Evolutionary conservation across 805 yeast genomes (phyloP), one percentile per base, ranked within the genome.

Genomic region (Suhomyces kilbournensis): DNA sequence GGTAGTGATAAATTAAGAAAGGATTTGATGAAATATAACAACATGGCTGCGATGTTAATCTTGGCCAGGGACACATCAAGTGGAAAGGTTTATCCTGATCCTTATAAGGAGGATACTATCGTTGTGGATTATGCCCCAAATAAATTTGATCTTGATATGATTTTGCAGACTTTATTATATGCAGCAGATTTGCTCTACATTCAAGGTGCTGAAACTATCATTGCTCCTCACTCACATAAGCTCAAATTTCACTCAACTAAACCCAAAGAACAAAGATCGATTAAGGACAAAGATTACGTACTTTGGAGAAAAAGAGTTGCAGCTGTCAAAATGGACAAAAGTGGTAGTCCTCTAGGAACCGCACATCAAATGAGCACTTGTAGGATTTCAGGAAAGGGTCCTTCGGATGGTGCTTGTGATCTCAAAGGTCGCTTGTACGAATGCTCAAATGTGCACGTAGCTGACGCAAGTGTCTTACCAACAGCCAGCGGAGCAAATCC

Each of bases 121-220:
- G 47, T 60, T 22, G 53, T 81, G 32, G 76, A 76, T 53, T 81
- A 81, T 61, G 48, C 64, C 9, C 58, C 76, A 26, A 66, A 60
- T 55, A 69, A 72, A 49, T 76, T 60, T 53, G 85, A 81, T 56
- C 55, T 75, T 14, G 56, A 67, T 49, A 74, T 79, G 6, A 53
- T 80, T 40, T 60, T 60, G 28, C 53, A 70, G 53, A 78, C 78
- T 1, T 54, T 71, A 25, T 57, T 78, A 49, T 56, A 60, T 6
- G 71, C 74, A 7, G 71, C 82, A 47, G 79, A 80, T 56, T 55
- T 80, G 54, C 65, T 73, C 19, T 80, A 80, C 57, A 63, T 80
- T 35, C 74, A 74, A 50, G 84, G 84, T 1, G 83, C 82, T 9
- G 54, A 62, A 46, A 77, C 76, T 50, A 75, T 80, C 39, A 58